These are phyloP conservation scores for Entomophthora muscae DNA, from an alignment of 371 early-diverging fungal species.

Conservation along the genomic window DNA sequence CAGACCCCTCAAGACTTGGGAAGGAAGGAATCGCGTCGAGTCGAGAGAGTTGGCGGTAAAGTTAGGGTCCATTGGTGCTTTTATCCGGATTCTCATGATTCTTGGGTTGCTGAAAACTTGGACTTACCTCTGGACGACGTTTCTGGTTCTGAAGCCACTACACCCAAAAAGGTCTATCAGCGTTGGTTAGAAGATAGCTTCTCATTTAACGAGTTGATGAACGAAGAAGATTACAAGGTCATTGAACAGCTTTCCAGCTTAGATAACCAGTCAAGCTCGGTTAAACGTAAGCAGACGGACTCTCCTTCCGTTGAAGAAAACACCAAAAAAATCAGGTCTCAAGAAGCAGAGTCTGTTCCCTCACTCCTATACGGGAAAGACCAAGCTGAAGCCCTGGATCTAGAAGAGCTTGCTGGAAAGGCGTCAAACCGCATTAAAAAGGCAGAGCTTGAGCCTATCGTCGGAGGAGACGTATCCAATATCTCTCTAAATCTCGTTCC, in stretches of 20 bases:
- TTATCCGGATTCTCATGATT: constrained; percentile 66
- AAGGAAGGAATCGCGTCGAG: constrained; percentile 53
- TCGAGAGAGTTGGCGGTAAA: constrained; percentile 41
- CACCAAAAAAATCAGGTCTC: constrained; percentile 7
- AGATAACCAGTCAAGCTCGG: neutral
- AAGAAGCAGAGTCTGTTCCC: constrained; percentile 6
- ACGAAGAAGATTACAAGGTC: constrained; percentile 55
- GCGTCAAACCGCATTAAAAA: constrained; percentile 27
- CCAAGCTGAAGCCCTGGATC: constrained; percentile 8
- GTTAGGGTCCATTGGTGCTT: constrained; percentile 69
- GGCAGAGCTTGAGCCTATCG: constrained; percentile 44
- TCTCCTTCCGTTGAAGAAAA: neutral
- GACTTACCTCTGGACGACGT: constrained; percentile 37
- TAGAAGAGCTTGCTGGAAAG: constrained; percentile 9
- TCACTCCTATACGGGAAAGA: constrained; percentile 6
- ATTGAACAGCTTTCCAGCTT: neutral
- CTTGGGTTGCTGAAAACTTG: constrained; percentile 46
- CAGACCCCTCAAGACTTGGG: constrained; percentile 21
- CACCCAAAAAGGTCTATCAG: constrained; percentile 37
- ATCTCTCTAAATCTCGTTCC: constrained; percentile 22
- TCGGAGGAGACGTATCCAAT: constrained; percentile 42
- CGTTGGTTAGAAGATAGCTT: constrained; percentile 61
- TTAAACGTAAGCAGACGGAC: constrained; percentile 4
- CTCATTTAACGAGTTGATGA: constrained; percentile 56
- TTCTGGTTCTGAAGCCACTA: constrained; percentile 14